Evolutionary conservation across 1,139 yeast genomes (phyloP), one percentile per base, ranked within the genome.

Genomic region (Candida sanyaensis): DNA sequence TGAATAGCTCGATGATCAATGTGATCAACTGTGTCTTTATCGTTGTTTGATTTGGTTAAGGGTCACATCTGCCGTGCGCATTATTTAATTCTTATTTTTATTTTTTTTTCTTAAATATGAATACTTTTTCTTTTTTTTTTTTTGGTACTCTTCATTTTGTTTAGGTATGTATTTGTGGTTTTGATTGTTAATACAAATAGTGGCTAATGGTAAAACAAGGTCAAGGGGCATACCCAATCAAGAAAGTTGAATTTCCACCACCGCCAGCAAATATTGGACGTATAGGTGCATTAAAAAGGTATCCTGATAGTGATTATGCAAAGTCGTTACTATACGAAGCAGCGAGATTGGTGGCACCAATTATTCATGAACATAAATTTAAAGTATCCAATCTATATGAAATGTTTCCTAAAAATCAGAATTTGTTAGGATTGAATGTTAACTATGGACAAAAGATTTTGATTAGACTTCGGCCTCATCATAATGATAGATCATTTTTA

Each of bases 351-450:
- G 88, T 84, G 31, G 85, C 89, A 0, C 96, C 96, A 1, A 67
- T 93, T 45, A 88, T 93, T 82, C 79, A 81, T 49, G 80, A 81
- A 44, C 77, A 84, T 54, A 78, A 79, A 12, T 81, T 88, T 61
- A 80, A 78, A 50, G 93, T 92, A 3, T 84, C 83, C 1, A 71
- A 80, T 0, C 64, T 93, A 21, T 81, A 88, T 56, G 99, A 93
- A 65, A 88, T 93, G 81, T 87, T 73, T 56, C 98, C 98, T n/a
- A 84, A 79, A 54, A 76, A 81, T 58, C 72, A 78, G 2, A 69
- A 77, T 33, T 66, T 93, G 30, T 69, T 92, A 12, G 98, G 99
- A 0, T 66, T 91, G 51, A 93, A 93, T 65, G 91, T 90, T n/a
- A 89, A 90, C 60, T 69, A 69, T n/a, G 98, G 98, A 1, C 74